These are phyloP conservation scores for Leptographium galeiforme DNA, from an alignment of 2,329 filamentous ascomycete species.

Conservation along the genomic window DNA sequence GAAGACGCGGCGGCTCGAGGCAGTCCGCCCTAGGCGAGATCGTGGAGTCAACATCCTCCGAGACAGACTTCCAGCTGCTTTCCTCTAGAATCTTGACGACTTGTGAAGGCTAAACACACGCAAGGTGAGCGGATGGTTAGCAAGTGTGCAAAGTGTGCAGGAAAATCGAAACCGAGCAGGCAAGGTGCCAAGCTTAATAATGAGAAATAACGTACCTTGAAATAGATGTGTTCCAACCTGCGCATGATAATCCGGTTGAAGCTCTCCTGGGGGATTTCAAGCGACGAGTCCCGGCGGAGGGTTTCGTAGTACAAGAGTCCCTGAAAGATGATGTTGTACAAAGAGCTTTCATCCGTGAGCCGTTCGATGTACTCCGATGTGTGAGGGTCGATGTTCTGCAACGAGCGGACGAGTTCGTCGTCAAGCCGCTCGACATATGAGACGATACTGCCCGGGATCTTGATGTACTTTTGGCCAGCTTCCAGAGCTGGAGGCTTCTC, in stretches of 20 bases:
- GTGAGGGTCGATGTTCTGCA: constrained; percentile 95
- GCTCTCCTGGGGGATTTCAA: constrained; percentile 70
- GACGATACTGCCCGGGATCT: constrained; percentile 83
- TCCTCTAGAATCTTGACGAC: constrained; percentile 91
- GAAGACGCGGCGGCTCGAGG: constrained; percentile 58
- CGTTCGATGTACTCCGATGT: constrained; percentile 98
- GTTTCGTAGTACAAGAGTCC: constrained; percentile 79
- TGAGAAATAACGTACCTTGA: constrained; percentile 52
- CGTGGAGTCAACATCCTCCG: constrained; percentile 54
- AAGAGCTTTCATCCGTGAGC: constrained; percentile 72
- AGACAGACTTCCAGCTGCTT: constrained; percentile 77
- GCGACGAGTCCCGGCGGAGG: constrained; percentile 54
- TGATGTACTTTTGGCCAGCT: constrained; percentile 67
- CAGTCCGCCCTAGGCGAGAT: constrained; percentile 63
- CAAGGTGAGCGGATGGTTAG: not conserved
- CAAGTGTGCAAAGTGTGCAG: not conserved
- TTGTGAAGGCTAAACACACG: constrained; percentile 52
- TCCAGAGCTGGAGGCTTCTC: constrained; percentile 74
- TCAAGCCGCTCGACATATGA: constrained; percentile 92
- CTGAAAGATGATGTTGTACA: constrained; percentile 89
- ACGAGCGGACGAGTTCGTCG: constrained; percentile 91
- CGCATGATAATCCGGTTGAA: constrained; percentile 89
- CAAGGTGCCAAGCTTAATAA: too few relatives aligned
- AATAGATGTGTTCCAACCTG: constrained; percentile 93
- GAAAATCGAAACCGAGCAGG: not conserved